phyloP scores from a whole-genome alignment of 495 filamentous ascomycete genomes.

The Penicillium taxi region DNA sequence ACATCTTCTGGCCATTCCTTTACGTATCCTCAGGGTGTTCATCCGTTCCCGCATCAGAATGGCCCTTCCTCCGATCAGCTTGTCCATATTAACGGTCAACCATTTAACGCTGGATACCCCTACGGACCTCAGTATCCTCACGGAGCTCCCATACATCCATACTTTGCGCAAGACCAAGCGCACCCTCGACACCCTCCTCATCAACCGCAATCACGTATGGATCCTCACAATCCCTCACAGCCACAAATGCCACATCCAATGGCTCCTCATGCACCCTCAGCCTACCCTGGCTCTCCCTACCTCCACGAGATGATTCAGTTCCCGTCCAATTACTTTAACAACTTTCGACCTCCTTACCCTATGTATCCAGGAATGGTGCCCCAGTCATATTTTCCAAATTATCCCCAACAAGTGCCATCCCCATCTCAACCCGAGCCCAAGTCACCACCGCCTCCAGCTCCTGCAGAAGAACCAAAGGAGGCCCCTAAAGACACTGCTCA shows the following conservation, averaged over 20 bases:
- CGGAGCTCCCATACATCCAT: slow-evolving; percentile 27
- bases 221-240: slow-evolving; percentile 24
- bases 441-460: slow-evolving; percentile 14
- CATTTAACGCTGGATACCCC: slow-evolving; percentile 25
- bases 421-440: slow-evolving; percentile 25
- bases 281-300: slow-evolving; percentile 24
- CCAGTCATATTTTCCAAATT: slow-evolving; percentile 29
- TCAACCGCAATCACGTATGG: slow-evolving; percentile 20
- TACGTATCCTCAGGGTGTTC: slow-evolving; percentile 19
- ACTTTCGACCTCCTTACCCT: slow-evolving; percentile 32
- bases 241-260: slow-evolving; percentile 23
- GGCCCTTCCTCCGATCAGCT: slow-evolving; percentile 33
- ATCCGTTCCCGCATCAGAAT: slow-evolving; percentile 24
- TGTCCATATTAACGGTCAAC: slow-evolving; percentile 27
- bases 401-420: slow-evolving; percentile 28
- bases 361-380: slow-evolving; percentile 38
- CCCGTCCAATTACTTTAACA: slow-evolving; percentile 39
- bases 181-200: slow-evolving; percentile 21
- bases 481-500: slow-evolving; percentile 27
- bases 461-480: slow-evolving; percentile 2
- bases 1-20: slow-evolving; percentile 38
- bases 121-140: slow-evolving; percentile 34
- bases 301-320: slow-evolving; percentile 47
- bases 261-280: slow-evolving; percentile 6
- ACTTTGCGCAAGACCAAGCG: slow-evolving; percentile 29